Evolutionary conservation across 192 early-diverging fungal species (phyloP), one percentile per base, ranked within the genome.

Genomic region (Podila minutissima): DNA sequence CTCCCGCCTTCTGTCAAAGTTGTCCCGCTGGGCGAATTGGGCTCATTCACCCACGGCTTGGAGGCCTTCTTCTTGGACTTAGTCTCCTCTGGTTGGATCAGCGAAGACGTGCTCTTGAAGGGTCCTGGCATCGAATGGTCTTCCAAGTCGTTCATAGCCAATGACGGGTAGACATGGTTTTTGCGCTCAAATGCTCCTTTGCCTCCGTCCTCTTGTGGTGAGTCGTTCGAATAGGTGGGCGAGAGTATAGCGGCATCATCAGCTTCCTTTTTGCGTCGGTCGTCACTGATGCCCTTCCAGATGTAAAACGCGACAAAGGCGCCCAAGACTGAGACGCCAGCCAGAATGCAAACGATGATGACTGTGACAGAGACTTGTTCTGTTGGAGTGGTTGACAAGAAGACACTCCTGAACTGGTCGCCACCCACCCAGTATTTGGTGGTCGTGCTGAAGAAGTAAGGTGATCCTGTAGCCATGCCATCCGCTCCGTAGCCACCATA

Each of bases 81-180:
- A 1, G 8, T 22, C 9, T 73, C 62, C 7, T 73, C 77, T 4
- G 69, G 11, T 32, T 81, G 77, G 20, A 81, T 58, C 46, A 81
- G 22, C 8, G 77, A 73, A 5, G 77, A 46, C 11, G 77, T 81
- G 46, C 71, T 73, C 35, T 69, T 81, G 62, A 81, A 81, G 20
- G 77, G 77, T 7, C 77, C 77, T n/a, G 71, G 13, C 57, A 81
- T 33, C 1, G 75, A 78, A 26, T 71, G 64, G 17, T 71, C 64
- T 24, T 78, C 75, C 8, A 33, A 31, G 19, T 31, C 58, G 24
- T n/a, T 38, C 66, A 69, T 8, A 0, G 67, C 53, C 53, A 26
- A 2, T n/a, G 67, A 38, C 65, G 69, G 10, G 65, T 68, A 10
- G 55, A 24, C 24, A 51, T 59, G 31, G 2, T 38, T 29, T 32